phyloP scores from a whole-genome alignment of 139 green algal species.

The Diplosphaera chodatii region DNA sequence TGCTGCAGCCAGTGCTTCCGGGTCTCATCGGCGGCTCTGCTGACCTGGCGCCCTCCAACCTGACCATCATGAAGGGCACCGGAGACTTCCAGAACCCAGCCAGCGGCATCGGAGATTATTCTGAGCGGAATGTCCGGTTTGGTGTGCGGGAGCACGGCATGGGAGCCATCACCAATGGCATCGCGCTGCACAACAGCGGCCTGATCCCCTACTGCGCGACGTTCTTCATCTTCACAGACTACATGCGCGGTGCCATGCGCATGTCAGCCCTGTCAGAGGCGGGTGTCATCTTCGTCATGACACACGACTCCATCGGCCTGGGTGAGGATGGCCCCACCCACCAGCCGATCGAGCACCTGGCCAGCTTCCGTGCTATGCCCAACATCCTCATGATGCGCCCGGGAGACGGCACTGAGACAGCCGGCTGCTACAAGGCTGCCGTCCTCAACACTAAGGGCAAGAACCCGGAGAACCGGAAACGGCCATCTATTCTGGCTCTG shows the following conservation, averaged over 20 bases:
- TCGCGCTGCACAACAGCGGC: slow-evolving; percentile 80
- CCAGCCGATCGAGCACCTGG: slow-evolving; percentile 97
- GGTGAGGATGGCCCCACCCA: slow-evolving; percentile 99
- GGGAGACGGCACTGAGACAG: slow-evolving; percentile 93
- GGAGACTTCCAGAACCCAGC: background rate
- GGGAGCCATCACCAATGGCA: slow-evolving; percentile 95
- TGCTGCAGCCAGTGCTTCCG: slow-evolving; percentile 81
- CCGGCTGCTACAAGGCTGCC: slow-evolving; percentile 83
- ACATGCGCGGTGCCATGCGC: slow-evolving; percentile 96
- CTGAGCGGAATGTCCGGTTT: slow-evolving; percentile 95
- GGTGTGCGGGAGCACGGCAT: slow-evolving; percentile 98
- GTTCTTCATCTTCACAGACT: slow-evolving; percentile 99
- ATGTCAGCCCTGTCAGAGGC: slow-evolving; percentile 88
- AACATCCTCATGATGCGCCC: slow-evolving; percentile 95
- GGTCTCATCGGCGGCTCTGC: slow-evolving; percentile 93
- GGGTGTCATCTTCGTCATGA: slow-evolving; percentile 95
- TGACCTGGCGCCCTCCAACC: slow-evolving; percentile 97
- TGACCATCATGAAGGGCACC: slow-evolving; percentile 93
- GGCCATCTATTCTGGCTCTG: slow-evolving; percentile 84
- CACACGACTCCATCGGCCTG: slow-evolving; percentile 99
- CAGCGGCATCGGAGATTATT: slow-evolving; percentile 38
- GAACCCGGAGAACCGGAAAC: slow-evolving; percentile 47
- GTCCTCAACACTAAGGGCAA: slow-evolving; percentile 1
- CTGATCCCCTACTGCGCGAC: slow-evolving; percentile 97
- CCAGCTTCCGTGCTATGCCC: slow-evolving; percentile 96